Evolutionary conservation across 345 rosid genomes (phyloP).

Genomic region (Capsella bursapastoris): DNA sequence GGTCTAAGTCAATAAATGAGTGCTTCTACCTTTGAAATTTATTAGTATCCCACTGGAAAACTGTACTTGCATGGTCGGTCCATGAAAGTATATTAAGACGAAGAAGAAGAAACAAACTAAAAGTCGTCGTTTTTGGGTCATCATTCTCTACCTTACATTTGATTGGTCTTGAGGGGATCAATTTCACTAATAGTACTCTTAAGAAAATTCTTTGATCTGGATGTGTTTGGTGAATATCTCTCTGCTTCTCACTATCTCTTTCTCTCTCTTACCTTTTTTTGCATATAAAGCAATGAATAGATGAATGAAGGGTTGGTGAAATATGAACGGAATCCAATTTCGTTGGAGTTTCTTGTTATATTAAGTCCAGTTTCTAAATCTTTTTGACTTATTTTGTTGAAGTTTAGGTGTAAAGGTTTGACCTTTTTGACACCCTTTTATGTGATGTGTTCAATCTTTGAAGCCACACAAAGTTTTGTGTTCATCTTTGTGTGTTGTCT

Average conservation of each 20-base stretch:
- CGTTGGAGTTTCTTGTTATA: constrained; percentile 30
- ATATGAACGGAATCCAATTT: constrained; percentile 40
- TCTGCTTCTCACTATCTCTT: constrained; percentile 3
- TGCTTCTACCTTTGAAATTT: constrained; percentile 30
- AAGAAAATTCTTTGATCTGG: not conserved
- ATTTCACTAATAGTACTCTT: constrained; percentile 4
- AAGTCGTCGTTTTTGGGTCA: constrained; percentile 18
- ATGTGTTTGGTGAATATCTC: constrained; percentile 36
- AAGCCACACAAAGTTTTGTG: constrained; percentile 11
- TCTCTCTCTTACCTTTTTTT: not conserved
- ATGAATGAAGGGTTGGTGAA: constrained; percentile 39
- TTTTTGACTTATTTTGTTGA: constrained; percentile 37
- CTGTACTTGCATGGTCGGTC: constrained; percentile 38
- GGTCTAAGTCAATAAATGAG: constrained; percentile 43
- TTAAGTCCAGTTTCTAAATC: constrained; percentile 12
- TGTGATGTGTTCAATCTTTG: constrained; percentile 25
- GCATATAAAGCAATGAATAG: constrained; percentile 16
- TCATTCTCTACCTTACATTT: constrained; percentile 1
- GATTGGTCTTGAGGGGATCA: constrained; percentile 34
- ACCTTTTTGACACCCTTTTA: constrained; percentile 17
- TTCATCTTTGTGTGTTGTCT: constrained; percentile 9
- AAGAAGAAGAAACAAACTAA: constrained; percentile 5
- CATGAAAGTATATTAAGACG: not conserved
- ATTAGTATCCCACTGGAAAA: constrained; percentile 12
- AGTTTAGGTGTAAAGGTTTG: constrained; percentile 23